Evolutionary conservation across 192 early-diverging fungal genomes (phyloP).

Genomic region (Rhizophagus clarus): DNA sequence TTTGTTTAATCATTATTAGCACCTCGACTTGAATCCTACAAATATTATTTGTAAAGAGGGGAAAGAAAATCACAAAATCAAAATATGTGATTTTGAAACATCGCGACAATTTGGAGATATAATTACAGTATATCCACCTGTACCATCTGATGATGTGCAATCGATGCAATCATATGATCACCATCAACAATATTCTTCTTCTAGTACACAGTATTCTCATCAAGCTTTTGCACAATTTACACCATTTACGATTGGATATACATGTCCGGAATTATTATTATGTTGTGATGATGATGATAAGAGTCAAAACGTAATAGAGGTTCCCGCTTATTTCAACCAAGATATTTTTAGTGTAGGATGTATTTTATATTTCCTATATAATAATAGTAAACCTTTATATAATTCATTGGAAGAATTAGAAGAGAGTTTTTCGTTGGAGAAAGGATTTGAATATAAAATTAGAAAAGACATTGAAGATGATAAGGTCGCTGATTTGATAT

Average conservation of each 20-base stretch:
- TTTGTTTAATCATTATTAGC: too few species aligned
- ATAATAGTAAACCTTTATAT: background rate
- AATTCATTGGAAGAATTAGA: background rate
- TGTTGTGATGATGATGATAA: background rate
- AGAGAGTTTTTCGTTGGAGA: background rate
- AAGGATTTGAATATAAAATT: background rate
- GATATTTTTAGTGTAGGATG: background rate
- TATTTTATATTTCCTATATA: background rate
- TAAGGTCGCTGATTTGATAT: background rate
- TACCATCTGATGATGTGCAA: background rate
- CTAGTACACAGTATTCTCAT: background rate
- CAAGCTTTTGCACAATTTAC: background rate
- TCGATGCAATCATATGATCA: background rate
- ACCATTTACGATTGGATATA: background rate
- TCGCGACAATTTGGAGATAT: background rate
- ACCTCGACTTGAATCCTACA: background rate
- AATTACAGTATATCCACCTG: background rate
- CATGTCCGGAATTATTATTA: background rate
- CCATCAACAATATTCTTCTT: too few species aligned
- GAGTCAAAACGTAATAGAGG: background rate
- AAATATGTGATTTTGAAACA: background rate
- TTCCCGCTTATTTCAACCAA: background rate
- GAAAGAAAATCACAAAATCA: background rate
- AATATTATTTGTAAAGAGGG: background rate
- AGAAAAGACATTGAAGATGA: background rate